Percentiles rank a stretch among this genome's conserved stretches.
These are phyloP conservation scores for Paragyromitra xinjiangensis DNA, from an alignment of 495 filamentous ascomycete species.

Conservation along the genomic window DNA sequence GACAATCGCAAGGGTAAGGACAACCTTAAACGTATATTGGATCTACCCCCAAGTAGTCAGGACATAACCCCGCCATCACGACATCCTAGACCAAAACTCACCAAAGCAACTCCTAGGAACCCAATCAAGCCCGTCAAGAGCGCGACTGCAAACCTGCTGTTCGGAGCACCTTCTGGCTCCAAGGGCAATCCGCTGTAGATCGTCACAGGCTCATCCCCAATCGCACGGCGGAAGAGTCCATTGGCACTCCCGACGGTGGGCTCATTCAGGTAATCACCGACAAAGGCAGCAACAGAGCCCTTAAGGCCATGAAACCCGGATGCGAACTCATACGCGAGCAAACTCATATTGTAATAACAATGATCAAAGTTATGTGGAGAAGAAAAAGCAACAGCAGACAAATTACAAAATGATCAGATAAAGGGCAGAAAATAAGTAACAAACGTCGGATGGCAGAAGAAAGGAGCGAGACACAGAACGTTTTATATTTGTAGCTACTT, in stretches of 20 bases:
- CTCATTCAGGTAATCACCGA: background rate
- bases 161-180: background rate
- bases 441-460: background rate
- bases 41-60: conserved; percentile 55
- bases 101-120: background rate
- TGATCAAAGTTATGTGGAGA: background rate
- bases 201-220: background rate
- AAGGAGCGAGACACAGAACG: conserved; percentile 1
- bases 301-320: background rate
- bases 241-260: background rate
- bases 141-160: background rate
- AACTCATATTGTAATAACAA: background rate
- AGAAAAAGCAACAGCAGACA: background rate
- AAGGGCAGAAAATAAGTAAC: background rate
- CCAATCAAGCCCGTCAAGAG: background rate
- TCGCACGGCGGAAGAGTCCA: background rate
- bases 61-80: background rate
- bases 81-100: background rate
- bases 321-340: background rate
- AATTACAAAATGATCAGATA: background rate
- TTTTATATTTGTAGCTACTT: background rate
- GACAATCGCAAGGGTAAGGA: conserved; percentile 69
- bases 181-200: background rate
- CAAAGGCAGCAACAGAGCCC: background rate
- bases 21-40: conserved; percentile 68